These are phyloP conservation scores for Trichoderma citrinoviride DNA, from an alignment of 2,329 filamentous ascomycete species.

Conservation along the genomic window DNA sequence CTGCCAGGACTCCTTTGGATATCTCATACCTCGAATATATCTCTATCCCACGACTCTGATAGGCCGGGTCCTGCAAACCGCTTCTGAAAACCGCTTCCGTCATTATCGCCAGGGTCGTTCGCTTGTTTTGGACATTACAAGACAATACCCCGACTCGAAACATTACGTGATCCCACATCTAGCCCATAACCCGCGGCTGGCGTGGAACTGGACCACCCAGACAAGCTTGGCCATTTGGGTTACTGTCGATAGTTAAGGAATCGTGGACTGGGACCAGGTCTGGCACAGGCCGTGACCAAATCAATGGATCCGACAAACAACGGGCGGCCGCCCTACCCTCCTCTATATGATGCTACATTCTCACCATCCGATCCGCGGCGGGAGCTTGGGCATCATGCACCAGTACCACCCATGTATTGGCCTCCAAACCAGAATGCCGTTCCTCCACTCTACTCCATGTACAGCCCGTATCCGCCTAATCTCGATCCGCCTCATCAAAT, in stretches of 20 bases:
- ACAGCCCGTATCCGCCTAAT: conserved; percentile 23
- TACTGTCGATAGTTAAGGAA: neutral
- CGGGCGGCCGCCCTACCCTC: conserved; percentile 22
- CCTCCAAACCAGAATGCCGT: neutral
- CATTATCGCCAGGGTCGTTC: neutral
- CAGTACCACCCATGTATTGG: neutral
- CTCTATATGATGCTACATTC: conserved; percentile 7
- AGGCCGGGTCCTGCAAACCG: neutral
- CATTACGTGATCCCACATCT: neutral
- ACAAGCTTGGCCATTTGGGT: neutral
- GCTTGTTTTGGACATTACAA: neutral
- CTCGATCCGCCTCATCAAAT: conserved; percentile 26
- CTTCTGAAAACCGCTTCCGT: neutral
- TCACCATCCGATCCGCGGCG: conserved; percentile 17
- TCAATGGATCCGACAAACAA: conserved; percentile 37
- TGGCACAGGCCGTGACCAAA: neutral
- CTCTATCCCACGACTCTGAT: neutral
- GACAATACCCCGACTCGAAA: neutral
- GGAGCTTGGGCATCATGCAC: neutral
- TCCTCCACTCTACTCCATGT: conserved; percentile 27
- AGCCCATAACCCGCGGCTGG: neutral
- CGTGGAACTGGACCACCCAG: neutral
- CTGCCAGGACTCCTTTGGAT: neutral
- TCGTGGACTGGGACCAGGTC: neutral
- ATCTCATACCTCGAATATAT: neutral